Percentiles rank a stretch among this genome's conserved stretches.
Conservation (phyloP, 1,284 basidiomycete species). For the Serendipita sp. region DNA sequence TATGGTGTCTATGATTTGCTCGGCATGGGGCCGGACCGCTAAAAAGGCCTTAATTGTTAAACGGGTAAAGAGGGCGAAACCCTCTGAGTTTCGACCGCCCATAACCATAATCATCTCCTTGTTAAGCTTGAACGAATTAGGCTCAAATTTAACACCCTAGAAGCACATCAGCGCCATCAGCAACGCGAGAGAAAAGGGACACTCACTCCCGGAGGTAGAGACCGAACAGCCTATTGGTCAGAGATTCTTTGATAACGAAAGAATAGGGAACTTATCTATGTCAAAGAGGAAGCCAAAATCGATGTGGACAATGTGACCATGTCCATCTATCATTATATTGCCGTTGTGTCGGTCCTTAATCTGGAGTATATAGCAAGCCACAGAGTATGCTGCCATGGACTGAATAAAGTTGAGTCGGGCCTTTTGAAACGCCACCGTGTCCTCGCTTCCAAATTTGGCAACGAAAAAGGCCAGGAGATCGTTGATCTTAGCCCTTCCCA, state of each 20-base stretch:
- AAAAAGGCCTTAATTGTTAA: slow-evolving; percentile 94
- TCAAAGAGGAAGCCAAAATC: slow-evolving; percentile 98
- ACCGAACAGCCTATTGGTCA: slow-evolving; percentile 11
- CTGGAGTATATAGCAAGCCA: slow-evolving; percentile 96
- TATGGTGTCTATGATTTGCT: slow-evolving; percentile 79
- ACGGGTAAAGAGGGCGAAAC: slow-evolving; percentile 87
- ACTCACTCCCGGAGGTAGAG: slow-evolving; percentile 51
- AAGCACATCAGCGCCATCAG: slow-evolving; percentile 8
- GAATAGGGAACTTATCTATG: slow-evolving; percentile 58
- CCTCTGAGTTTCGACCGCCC: slow-evolving; percentile 88
- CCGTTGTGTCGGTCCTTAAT: slow-evolving; percentile 98
- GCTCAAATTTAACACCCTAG: slow-evolving; percentile 93
- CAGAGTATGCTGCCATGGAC: slow-evolving; percentile 98
- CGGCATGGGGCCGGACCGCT: slow-evolving; percentile 79
- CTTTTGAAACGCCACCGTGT: slow-evolving; percentile 81
- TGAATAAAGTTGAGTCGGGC: slow-evolving; percentile 95
- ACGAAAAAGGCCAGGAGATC: slow-evolving; percentile 90
- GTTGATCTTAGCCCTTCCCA: slow-evolving; percentile 97
- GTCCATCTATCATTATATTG: slow-evolving; percentile 98
- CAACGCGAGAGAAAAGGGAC: neutral
- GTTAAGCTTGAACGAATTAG: slow-evolving; percentile 92
- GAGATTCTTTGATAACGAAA: slow-evolving; percentile 1
- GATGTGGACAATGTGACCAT: slow-evolving; percentile 91
- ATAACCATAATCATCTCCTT: slow-evolving; percentile 97
- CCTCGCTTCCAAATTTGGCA: slow-evolving; percentile 84